Conservation (phyloP, 2,329 filamentous ascomycete genomes). For the Calonectria pauciramosa region DNA sequence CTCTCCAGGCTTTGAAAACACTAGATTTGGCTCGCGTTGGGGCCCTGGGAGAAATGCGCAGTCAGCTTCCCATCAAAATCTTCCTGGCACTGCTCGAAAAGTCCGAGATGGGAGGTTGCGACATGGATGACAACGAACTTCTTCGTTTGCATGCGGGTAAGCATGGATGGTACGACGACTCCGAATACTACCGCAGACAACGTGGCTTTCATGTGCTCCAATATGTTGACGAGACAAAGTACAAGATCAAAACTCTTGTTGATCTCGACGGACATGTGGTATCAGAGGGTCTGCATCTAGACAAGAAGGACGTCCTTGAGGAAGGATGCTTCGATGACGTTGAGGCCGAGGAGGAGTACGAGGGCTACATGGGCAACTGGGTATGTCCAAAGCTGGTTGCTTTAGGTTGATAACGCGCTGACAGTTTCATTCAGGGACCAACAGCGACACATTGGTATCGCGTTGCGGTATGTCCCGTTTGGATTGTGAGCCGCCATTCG, state of each 20-base stretch:
- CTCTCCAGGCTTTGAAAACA: slow-evolving; percentile 44
- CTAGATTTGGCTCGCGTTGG: slow-evolving; percentile 45
- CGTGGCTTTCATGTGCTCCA: slow-evolving; percentile 32
- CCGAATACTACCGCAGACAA: neutral
- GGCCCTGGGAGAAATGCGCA: slow-evolving; percentile 41
- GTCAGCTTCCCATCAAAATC: slow-evolving; percentile 46
- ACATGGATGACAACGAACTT: slow-evolving; percentile 16
- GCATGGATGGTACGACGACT: slow-evolving; percentile 11
- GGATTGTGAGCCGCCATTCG: neutral
- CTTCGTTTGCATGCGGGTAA: neutral
- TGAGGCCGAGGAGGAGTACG: slow-evolving; percentile 39
- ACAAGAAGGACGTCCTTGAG: slow-evolving; percentile 40
- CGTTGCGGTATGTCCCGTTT: slow-evolving; percentile 28
- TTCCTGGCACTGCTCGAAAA: slow-evolving; percentile 52
- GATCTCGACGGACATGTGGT: slow-evolving; percentile 45
- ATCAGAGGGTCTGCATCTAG: slow-evolving; percentile 27
- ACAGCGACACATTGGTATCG: slow-evolving; percentile 44
- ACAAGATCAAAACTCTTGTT: slow-evolving; percentile 43
- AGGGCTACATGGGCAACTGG: slow-evolving; percentile 46
- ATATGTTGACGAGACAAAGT: slow-evolving; percentile 10
- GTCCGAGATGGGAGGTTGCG: slow-evolving; percentile 38
- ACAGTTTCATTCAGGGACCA: slow-evolving; percentile 29
- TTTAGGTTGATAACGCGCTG: neutral
- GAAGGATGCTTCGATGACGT: slow-evolving; percentile 35
- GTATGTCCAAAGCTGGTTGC: slow-evolving; percentile 32